Conservation (phyloP, 164 flowering plant genomes). For the Protea cynaroides region DNA sequence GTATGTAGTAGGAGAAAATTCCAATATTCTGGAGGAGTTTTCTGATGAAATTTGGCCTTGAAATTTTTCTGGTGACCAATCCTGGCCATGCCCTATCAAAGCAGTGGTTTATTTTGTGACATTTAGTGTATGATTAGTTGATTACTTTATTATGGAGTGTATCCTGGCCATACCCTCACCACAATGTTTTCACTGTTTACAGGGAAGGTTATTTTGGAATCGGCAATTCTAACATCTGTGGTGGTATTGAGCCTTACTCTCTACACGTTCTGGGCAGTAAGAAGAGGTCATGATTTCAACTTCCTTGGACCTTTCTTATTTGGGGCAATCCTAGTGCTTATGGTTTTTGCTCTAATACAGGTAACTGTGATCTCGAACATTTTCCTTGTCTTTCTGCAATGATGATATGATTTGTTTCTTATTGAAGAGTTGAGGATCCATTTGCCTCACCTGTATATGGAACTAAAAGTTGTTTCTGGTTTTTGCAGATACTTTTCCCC, state of each 20-base stretch:
- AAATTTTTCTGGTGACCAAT: too few species aligned
- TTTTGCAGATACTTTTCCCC: slow-evolving; percentile 33
- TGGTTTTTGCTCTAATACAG: slow-evolving; percentile 33
- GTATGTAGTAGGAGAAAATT: too few species aligned
- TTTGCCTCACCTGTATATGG: neutral
- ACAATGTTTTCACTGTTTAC: slow-evolving; percentile 12
- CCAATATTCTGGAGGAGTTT: too few species aligned
- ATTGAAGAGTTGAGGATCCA: neutral
- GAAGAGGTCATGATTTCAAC: slow-evolving; percentile 42
- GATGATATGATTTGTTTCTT: neutral
- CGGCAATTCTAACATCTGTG: slow-evolving; percentile 33
- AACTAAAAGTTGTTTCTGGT: neutral
- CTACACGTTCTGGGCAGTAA: slow-evolving; percentile 54
- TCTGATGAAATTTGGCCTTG: too few species aligned
- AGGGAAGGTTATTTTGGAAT: slow-evolving; percentile 38
- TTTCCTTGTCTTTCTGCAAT: neutral
- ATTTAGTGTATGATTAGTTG: too few species aligned
- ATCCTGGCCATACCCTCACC: too few species aligned
- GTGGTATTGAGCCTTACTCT: slow-evolving; percentile 42
- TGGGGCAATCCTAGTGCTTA: slow-evolving; percentile 26
- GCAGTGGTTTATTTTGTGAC: too few species aligned
- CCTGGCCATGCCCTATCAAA: too few species aligned
- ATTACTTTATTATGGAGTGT: too few species aligned
- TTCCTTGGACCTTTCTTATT: slow-evolving; percentile 52
- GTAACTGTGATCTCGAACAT: slow-evolving; percentile 4